These are phyloP conservation scores for Gracilaria gracilis DNA, from an alignment of 23 red algal species.

Conservation along the genomic window DNA sequence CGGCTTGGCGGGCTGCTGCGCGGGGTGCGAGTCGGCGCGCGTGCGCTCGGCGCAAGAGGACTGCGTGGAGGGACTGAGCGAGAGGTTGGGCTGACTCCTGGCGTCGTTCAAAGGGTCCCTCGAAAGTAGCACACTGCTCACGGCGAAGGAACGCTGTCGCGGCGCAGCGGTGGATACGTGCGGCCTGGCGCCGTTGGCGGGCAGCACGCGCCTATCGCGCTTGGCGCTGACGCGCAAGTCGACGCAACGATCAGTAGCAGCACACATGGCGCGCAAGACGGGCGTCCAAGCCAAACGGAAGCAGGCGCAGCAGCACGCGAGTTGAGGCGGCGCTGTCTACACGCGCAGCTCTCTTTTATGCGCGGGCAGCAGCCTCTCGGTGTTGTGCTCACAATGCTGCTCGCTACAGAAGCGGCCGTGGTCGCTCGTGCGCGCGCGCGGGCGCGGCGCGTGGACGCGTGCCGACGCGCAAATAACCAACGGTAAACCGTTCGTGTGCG, in stretches of 20 bases:
- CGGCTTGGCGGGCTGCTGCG: background rate
- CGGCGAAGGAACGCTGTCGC: slow-evolving; percentile 14
- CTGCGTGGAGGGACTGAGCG: background rate
- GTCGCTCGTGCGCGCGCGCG: no score
- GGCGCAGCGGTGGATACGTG: background rate
- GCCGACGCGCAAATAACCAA: no score
- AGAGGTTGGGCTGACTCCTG: slow-evolving; percentile 11
- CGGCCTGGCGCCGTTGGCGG: background rate
- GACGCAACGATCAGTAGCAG: background rate
- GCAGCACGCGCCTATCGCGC: background rate
- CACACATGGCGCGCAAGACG: background rate
- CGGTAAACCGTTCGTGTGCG: background rate
- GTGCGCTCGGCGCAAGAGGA: background rate
- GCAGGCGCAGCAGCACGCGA: no score
- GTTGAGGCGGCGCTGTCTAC: no score
- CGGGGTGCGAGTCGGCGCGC: background rate
- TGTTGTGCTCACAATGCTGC: no score
- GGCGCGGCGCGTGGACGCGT: background rate
- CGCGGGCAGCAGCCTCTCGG: no score
- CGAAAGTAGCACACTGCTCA: background rate
- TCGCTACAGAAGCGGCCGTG: background rate
- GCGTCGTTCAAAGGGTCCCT: background rate
- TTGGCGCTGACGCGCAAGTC: background rate
- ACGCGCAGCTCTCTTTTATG: background rate
- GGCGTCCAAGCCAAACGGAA: no score